Base-by-base conservation (phyloP, 2,329 filamentous ascomycete species). In the Neonectria magnoliae region DNA sequence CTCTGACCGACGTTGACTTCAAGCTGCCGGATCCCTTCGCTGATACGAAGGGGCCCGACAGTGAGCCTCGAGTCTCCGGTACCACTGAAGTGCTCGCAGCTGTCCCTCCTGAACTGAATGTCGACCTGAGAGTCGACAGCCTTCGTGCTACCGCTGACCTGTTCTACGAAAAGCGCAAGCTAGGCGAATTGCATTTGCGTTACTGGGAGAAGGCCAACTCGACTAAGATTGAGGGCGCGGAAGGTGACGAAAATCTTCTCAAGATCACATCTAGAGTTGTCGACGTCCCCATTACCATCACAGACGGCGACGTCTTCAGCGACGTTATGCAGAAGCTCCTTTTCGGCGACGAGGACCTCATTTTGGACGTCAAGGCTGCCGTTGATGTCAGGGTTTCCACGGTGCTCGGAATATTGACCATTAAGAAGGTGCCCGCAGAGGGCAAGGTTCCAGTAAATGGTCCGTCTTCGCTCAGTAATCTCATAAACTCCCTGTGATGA, bases 391-490 rank as follows among this genome's bases (percentile, higher is more conserved):
- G 92, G 74, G 88, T 98, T 56, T 84, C 89, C 63, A 98, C 94
- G 31, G 90, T 91, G 27, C 84, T 99, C 68, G 96, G 96, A 53
- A 84, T 90, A 71, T 87, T 98, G 75, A 86, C 91, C 58, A 83
- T 98, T 73, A 93, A 93, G 78, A 89, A 91, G 70, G 91, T 99
- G 74, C 95, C 95, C 52, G 93, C 89, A 78, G 86, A 94, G 83
- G 94, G 96, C 72, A 88, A 90, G 75, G 90, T 99, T 76, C 92
- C 92, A 80, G 88, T 98, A 83, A 97, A 97, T 88, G 92, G 94
- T 97, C 91, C 89, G 94, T 93, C 84, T 80, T 85, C 84, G 81
- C 86, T 82, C 77, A 76, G 75, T 79, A 77, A 71, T 72, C 64
- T 69, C 66, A 63, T 64, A 62, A 68, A 66, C 60, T 62, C 73